A percentile compares a stretch with the other conserved stretches of the same genome.
These are phyloP conservation scores for Metschnikowia henanensis DNA, from an alignment of 805 yeast species.

Conservation along the genomic window DNA sequence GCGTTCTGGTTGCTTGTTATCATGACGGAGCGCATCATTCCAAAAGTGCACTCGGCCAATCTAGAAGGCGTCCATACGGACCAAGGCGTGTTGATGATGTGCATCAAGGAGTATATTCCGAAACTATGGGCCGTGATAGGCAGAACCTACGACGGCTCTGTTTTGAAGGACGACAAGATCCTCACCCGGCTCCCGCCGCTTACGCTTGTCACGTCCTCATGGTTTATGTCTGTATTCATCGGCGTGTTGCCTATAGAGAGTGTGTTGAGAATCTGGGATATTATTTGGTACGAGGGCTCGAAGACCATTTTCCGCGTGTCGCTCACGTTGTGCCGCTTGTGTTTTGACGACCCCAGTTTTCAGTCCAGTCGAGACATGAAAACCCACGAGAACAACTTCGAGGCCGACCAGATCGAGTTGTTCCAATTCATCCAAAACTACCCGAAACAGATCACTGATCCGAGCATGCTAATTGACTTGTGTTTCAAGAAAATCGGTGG, in stretches of 20 bases:
- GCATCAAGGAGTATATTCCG: slow-evolving; percentile 82
- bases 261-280: slow-evolving; percentile 90
- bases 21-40: slow-evolving; percentile 79
- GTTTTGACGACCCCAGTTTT: slow-evolving; percentile 64
- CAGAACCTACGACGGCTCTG: slow-evolving; percentile 38
- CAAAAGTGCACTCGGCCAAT: slow-evolving; percentile 88
- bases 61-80: slow-evolving; percentile 94
- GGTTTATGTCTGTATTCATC: slow-evolving; percentile 98
- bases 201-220: slow-evolving; percentile 89
- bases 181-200: slow-evolving; percentile 83
- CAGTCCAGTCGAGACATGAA: slow-evolving; percentile 17
- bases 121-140: slow-evolving; percentile 65
- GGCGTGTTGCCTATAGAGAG: slow-evolving; percentile 89
- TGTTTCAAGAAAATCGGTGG: slow-evolving; percentile 75
- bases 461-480: slow-evolving; percentile 64
- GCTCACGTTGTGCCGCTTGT: slow-evolving; percentile 71
- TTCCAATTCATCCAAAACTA: slow-evolving; percentile 85
- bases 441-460: slow-evolving; percentile 72
- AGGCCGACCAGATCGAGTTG: slow-evolving; percentile 47
- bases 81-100: slow-evolving; percentile 90
- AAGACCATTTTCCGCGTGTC: slow-evolving; percentile 82
- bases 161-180: slow-evolving; percentile 48
- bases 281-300: slow-evolving; percentile 89
- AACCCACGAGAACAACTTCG: slow-evolving; percentile 23
- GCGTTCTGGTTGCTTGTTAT: slow-evolving; percentile 97